These are phyloP conservation scores for Dorcoceras hygrometricum DNA, from an alignment of 257 asterid genomes.

Conservation along the genomic window DNA sequence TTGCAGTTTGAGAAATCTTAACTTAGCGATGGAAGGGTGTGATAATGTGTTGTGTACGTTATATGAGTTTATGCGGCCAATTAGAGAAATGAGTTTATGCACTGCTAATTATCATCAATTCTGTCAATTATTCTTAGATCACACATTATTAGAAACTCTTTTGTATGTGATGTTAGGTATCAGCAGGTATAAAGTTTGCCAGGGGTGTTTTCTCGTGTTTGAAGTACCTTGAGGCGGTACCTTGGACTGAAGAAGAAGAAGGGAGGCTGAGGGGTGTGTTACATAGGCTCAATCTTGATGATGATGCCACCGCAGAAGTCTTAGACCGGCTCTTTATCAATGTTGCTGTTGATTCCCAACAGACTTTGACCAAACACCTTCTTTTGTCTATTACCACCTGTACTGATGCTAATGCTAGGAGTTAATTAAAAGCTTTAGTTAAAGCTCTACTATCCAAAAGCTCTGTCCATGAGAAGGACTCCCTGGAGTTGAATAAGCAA, in stretches of 20 bases:
- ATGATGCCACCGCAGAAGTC: conserved; percentile 46
- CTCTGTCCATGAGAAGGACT: conserved; percentile 57
- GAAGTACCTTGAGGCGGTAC: conserved; percentile 83
- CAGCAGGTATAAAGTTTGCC: conserved; percentile 67
- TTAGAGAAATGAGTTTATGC: conserved; percentile 4
- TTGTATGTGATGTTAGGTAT: conserved; percentile 42
- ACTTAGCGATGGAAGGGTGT: neutral
- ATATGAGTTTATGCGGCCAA: neutral
- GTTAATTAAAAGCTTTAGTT: conserved; percentile 72
- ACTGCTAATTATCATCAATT: no score
- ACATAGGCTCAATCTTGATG: conserved; percentile 41
- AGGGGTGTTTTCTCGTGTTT: conserved; percentile 68
- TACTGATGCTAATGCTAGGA: conserved; percentile 60
- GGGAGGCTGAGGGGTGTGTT: conserved; percentile 72
- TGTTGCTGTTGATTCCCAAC: conserved; percentile 48
- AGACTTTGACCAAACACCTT: conserved; percentile 59
- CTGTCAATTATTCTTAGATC: neutral
- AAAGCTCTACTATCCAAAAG: conserved; percentile 73
- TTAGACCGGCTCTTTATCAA: conserved; percentile 53
- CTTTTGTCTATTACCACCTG: conserved; percentile 61
- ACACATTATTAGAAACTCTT: conserved; percentile 16
- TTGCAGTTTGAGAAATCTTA: neutral
- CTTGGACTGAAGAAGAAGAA: conserved; percentile 97
- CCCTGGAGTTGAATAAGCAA: conserved; percentile 52
- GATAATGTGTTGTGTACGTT: neutral